These are phyloP conservation scores for Apocynum venetum DNA, from an alignment of 257 asterid species.

Conservation along the genomic window DNA sequence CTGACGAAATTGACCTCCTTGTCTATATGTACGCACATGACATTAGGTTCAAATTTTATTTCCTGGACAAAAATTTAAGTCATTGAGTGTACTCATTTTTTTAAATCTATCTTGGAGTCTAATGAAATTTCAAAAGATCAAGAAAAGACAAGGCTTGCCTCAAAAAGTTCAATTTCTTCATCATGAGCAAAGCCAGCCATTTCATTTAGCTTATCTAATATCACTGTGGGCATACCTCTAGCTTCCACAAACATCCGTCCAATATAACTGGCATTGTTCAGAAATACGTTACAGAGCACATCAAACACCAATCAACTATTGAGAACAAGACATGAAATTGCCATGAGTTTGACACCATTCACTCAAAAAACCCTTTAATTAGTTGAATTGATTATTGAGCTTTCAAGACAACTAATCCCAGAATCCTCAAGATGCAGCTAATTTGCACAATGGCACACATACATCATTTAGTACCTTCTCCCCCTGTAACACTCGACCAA, in stretches of 20 bases:
- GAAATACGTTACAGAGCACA: neutral
- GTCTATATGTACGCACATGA: conserved; percentile 72
- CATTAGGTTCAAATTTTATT: conserved; percentile 72
- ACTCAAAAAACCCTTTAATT: neutral
- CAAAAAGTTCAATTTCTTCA: conserved; percentile 62
- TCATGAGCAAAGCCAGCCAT: conserved; percentile 67
- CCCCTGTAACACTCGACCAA: no score
- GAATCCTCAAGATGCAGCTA: neutral
- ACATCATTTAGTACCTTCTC: neutral
- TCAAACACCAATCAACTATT: neutral
- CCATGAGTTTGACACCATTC: neutral
- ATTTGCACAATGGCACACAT: neutral
- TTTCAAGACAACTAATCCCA: neutral
- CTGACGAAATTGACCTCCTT: conserved; percentile 46
- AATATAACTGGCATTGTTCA: conserved; percentile 40
- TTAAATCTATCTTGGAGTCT: neutral
- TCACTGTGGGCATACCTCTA: conserved; percentile 51
- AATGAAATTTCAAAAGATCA: neutral
- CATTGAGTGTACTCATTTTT: neutral
- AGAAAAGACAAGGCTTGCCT: no score
- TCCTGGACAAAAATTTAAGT: conserved; percentile 39
- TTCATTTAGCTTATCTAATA: conserved; percentile 53
- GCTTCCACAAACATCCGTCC: conserved; percentile 69
- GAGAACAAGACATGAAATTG: neutral
- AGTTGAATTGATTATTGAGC: neutral